Evolutionary conservation across 768 basidiomycete species (phyloP).

Genomic region (Omphalotus guepiniiformis): DNA sequence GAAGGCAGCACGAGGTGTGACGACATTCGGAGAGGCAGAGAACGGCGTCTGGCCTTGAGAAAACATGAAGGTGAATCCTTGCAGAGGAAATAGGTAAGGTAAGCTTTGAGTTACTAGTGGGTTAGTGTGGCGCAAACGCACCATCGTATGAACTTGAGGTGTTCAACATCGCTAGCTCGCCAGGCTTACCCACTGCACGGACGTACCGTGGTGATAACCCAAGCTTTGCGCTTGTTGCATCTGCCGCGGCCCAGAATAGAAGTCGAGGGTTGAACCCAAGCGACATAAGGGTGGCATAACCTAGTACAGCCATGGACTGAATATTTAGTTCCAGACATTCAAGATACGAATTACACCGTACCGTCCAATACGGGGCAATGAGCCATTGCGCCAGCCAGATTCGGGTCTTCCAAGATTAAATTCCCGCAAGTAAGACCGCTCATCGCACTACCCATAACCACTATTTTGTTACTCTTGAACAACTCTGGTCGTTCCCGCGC

Average conservation of each 20-base stretch:
- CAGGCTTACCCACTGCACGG: conserved; percentile 14
- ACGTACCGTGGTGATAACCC: conserved; percentile 15
- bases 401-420: conserved; percentile 15
- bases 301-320: not conserved
- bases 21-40: not conserved
- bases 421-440: conserved; percentile 18
- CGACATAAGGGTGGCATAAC: conserved; percentile 11
- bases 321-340: no score
- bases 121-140: not conserved
- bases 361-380: conserved; percentile 23
- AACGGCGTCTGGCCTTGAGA: not conserved
- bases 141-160: not conserved
- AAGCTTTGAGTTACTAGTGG: not conserved
- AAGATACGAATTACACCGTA: not conserved
- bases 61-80: not conserved
- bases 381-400: conserved; percentile 22
- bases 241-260: conserved; percentile 15
- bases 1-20: not conserved
- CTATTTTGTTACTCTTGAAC: conserved; percentile 21
- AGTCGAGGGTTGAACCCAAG: conserved; percentile 12
- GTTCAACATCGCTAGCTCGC: conserved; percentile 7
- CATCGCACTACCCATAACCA: conserved; percentile 22
- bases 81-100: not conserved
- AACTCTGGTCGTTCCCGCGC: conserved; percentile 18
- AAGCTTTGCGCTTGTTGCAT: conserved; percentile 9